Evolutionary conservation across 1,284 basidiomycete species (phyloP), one percentile per base, ranked within the genome.

Genomic region (Schizopora paradoxa): DNA sequence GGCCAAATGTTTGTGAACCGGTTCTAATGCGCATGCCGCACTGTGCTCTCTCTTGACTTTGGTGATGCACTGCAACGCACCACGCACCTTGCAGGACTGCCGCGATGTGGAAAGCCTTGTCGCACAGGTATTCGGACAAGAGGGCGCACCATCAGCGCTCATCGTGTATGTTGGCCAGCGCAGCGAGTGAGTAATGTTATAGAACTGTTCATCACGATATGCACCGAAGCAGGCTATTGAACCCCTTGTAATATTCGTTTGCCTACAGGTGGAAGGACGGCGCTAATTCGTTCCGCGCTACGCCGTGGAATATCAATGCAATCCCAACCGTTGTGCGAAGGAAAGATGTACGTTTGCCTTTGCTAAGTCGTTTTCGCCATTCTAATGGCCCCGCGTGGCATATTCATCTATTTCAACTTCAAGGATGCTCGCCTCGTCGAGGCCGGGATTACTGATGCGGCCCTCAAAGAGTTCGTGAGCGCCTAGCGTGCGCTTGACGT

Each of bases 11-110:
- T n/a, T n/a, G n/a, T n/a, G n/a, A n/a, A n/a, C n/a, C n/a, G n/a
- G n/a, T n/a, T n/a, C n/a, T n/a, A n/a, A 18, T 35, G 27, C 34
- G 19, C 23, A 32, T 45, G n/a, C 29, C 35, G 35, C 36, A n/a
- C 21, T 16, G 34, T 21, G 41, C 21, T 42, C 37, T 31, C 4
- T 34, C 26, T 18, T 34, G 8, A 26, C 7, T 18, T 29, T 23
- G 32, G 8, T 18, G 36, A 21, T 22, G 28, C 36, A n/a, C n/a
- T n/a, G n/a, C n/a, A n/a, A n/a, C n/a, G n/a, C n/a, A n/a, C n/a
- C n/a, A n/a, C n/a, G n/a, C n/a, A n/a, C n/a, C n/a, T 6, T 8
- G 27, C 54, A 91, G 88, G 88, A 91, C 59, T 91, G 87, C 60
- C 64, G 69, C 18, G 72, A 61, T 26, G 82, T 92, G 22, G 86